phyloP scores from a whole-genome alignment of 1,284 basidiomycete genomes.

The Fomitopsis betulina region DNA sequence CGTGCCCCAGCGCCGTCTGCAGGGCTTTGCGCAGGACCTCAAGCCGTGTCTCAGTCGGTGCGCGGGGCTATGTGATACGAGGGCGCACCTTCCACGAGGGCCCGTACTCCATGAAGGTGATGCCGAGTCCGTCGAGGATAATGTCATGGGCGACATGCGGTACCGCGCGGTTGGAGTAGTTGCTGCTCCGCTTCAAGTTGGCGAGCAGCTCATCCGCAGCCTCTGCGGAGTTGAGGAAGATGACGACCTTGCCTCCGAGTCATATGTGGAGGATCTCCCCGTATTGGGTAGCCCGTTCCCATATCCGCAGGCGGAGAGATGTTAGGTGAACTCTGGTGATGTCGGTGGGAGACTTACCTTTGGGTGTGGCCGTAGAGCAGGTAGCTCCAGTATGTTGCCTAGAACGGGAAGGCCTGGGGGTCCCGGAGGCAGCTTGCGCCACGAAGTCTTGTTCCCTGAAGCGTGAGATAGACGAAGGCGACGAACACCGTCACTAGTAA shows the following conservation, averaged over 20 bases:
- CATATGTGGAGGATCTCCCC: slow-evolving; percentile 23
- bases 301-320: slow-evolving; percentile 12
- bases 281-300: slow-evolving; percentile 26
- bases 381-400: slow-evolving; percentile 5
- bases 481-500: not conserved
- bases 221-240: slow-evolving; percentile 30
- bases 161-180: slow-evolving; percentile 21
- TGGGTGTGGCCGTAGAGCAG: slow-evolving; percentile 4
- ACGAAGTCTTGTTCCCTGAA: not conserved
- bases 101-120: slow-evolving; percentile 26
- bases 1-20: slow-evolving; percentile 20
- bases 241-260: slow-evolving; percentile 25
- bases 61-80: not conserved
- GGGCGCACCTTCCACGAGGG: slow-evolving; percentile 23
- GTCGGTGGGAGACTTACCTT: not conserved
- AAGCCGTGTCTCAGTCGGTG: not conserved
- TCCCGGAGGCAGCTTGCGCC: not conserved
- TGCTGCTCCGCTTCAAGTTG: slow-evolving; percentile 26
- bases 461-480: not conserved
- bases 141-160: slow-evolving; percentile 28
- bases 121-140: slow-evolving; percentile 26
- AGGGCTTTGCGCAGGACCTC: slow-evolving; percentile 1
- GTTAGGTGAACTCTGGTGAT: too few species aligned
- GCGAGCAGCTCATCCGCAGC: slow-evolving; percentile 29
- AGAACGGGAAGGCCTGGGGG: slow-evolving; percentile 4